Conservation (phyloP, 768 basidiomycete species). For the Lactifluus echinatus region DNA sequence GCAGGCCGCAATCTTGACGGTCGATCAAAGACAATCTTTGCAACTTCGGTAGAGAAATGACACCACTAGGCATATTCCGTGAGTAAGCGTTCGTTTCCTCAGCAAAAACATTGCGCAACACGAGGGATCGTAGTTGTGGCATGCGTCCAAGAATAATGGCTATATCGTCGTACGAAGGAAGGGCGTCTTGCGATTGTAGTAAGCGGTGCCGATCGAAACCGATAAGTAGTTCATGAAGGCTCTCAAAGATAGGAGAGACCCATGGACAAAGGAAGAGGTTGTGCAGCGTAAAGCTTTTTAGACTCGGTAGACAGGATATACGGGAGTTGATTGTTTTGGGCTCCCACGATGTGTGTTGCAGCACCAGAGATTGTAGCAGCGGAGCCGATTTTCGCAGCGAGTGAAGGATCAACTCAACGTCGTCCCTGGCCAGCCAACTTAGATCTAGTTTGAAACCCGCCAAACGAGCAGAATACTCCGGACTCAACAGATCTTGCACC, state of each 20-base stretch:
- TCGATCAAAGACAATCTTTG: neutral
- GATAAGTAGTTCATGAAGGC: conserved; percentile 1
- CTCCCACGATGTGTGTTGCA: neutral
- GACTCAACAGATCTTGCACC: neutral
- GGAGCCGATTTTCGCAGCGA: neutral
- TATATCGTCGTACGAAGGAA: neutral
- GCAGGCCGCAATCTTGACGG: neutral
- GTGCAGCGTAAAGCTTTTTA: neutral
- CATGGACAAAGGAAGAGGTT: conserved; percentile 1
- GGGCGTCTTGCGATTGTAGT: neutral
- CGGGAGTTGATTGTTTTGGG: neutral
- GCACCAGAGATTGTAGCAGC: neutral
- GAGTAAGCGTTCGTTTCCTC: neutral
- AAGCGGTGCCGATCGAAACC: neutral
- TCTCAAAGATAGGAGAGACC: neutral
- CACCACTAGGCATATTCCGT: neutral
- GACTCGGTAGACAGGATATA: neutral
- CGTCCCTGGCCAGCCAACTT: neutral
- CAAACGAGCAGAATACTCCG: neutral
- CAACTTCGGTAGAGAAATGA: neutral
- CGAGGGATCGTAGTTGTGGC: neutral
- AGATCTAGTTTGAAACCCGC: neutral
- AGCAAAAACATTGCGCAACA: neutral
- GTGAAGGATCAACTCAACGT: neutral
- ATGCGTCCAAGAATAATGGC: neutral